Evolutionary conservation across 225 moss, liverwort and hornwort genomes (phyloP).

Genomic region (Marchantia paleacea): DNA sequence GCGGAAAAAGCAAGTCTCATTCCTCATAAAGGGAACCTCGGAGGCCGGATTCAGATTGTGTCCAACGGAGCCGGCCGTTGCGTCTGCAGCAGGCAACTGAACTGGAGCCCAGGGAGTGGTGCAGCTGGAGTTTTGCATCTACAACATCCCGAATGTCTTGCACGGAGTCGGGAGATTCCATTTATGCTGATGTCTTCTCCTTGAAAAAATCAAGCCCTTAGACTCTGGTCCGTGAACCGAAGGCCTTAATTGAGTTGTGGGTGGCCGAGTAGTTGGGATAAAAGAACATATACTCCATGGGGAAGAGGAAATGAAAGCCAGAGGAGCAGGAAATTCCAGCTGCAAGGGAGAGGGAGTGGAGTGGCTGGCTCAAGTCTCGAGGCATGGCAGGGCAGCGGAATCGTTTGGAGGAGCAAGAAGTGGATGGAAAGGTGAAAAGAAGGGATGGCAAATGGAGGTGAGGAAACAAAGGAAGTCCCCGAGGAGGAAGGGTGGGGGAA

Average conservation of each 20-base stretch:
- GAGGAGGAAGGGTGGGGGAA: too few relatives aligned
- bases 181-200: neutral
- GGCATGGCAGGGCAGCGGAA: neutral
- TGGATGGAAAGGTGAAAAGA: too few relatives aligned
- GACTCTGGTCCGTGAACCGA: neutral
- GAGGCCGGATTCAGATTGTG: neutral
- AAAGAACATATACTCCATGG: neutral
- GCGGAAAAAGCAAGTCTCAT: neutral
- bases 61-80: neutral
- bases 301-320: neutral
- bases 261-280: neutral
- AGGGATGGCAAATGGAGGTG: too few relatives aligned
- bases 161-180: neutral
- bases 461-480: too few relatives aligned
- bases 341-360: neutral
- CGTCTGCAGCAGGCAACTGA: neutral
- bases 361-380: neutral
- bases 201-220: neutral
- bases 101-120: neutral
- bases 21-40: neutral
- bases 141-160: neutral
- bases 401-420: too few relatives aligned
- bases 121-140: neutral
- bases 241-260: neutral
- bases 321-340: neutral